A percentile compares a stretch with the other conserved stretches of the same genome.
These are phyloP conservation scores for Macadamia tetraphylla DNA, from an alignment of 164 flowering plant species.

Conservation along the genomic window DNA sequence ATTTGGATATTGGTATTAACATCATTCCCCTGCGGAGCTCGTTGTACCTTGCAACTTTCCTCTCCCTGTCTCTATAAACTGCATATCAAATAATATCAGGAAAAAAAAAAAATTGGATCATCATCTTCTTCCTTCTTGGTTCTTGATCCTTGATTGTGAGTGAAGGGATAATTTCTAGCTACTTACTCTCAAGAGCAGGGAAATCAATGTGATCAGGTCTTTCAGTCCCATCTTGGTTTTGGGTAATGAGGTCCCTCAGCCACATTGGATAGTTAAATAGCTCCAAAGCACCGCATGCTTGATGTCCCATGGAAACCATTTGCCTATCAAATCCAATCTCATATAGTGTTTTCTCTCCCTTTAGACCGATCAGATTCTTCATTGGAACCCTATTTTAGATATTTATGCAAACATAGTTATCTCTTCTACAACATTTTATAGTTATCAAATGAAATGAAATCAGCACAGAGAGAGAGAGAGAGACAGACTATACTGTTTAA, in stretches of 20 bases:
- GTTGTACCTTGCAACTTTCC: constrained; percentile 44
- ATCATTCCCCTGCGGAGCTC: constrained; percentile 44
- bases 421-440: background rate
- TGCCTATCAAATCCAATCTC: constrained; percentile 35
- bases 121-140: too few species aligned
- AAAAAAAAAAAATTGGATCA: too few species aligned
- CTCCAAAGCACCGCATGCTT: constrained; percentile 37
- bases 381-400: constrained; percentile 25
- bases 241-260: constrained; percentile 47
- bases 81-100: background rate
- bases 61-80: constrained; percentile 57
- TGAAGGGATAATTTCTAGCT: too few species aligned
- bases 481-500: constrained; percentile 23
- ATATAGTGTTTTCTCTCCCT: constrained; percentile 35
- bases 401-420: background rate
- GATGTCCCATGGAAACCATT: constrained; percentile 50
- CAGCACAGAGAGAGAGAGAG: background rate
- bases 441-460: background rate
- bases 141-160: too few species aligned
- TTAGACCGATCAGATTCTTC: constrained; percentile 33
- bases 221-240: constrained; percentile 41
- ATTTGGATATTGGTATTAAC: constrained; percentile 43
- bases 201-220: constrained; percentile 39
- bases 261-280: constrained; percentile 51
- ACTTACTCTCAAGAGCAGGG: constrained; percentile 46